phyloP scores from a whole-genome alignment of 164 flowering plant species.

The Umbellularia californica region DNA sequence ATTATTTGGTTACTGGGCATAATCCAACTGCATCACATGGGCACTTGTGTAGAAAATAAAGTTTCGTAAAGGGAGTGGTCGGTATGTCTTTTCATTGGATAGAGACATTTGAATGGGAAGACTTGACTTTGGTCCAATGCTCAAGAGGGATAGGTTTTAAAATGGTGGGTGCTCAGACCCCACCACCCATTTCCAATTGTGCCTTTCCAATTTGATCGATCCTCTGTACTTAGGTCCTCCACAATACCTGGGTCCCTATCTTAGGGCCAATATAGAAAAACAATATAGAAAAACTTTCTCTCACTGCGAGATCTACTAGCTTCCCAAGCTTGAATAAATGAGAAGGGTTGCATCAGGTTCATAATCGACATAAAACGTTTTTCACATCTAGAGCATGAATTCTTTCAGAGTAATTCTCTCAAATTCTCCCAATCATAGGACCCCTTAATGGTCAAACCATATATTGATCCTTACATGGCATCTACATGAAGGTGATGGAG shows the following conservation, averaged over 20 bases:
- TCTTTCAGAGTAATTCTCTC: no score
- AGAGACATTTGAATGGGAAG: background rate
- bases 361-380: no score
- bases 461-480: no score
- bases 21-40: background rate
- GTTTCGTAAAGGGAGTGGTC: background rate
- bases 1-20: no score
- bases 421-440: no score
- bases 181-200: background rate
- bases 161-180: background rate
- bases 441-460: no score
- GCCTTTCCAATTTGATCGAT: background rate
- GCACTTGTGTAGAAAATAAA: background rate
- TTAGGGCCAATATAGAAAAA: background rate
- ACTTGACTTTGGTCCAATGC: conserved; percentile 3
- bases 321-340: background rate
- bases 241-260: background rate
- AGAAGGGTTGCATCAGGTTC: no score
- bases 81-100: background rate
- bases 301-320: background rate
- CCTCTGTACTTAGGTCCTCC: no score
- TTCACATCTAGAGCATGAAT: no score
- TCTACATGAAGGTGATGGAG: no score
- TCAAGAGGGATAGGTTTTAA: background rate
- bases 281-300: background rate